A percentile compares a stretch with the other conserved stretches of the same genome.
Evolutionary conservation across 2,329 filamentous ascomycete genomes (phyloP).

Genomic region (Didymella pinodella): DNA sequence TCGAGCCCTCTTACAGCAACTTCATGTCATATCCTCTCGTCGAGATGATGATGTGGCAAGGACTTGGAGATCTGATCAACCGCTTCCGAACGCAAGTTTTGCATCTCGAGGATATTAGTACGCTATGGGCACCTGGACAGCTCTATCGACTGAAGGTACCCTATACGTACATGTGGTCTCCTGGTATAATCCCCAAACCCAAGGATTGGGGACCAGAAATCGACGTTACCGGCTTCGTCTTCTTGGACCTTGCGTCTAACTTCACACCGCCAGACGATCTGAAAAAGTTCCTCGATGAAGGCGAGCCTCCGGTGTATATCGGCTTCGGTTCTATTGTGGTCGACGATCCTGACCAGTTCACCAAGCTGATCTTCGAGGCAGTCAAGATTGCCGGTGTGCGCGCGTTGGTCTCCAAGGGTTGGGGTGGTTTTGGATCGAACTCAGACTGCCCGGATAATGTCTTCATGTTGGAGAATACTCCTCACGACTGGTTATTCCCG

Average conservation of each 20-base stretch:
- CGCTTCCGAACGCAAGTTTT: constrained; percentile 74
- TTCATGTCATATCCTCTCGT: constrained; percentile 83
- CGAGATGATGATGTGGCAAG: constrained; percentile 74
- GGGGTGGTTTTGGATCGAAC: constrained; percentile 73
- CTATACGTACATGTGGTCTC: constrained; percentile 73
- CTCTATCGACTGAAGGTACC: constrained; percentile 77
- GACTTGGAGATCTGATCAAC: constrained; percentile 78
- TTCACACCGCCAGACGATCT: constrained; percentile 67
- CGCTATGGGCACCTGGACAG: constrained; percentile 77
- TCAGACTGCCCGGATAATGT: constrained; percentile 63
- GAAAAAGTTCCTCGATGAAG: constrained; percentile 46
- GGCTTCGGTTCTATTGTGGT: constrained; percentile 81
- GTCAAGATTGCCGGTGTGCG: constrained; percentile 71
- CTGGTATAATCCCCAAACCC: constrained; percentile 71
- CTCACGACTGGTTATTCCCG: constrained; percentile 80
- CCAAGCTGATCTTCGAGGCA: constrained; percentile 74
- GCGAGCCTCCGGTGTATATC: constrained; percentile 72
- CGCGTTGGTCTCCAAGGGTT: constrained; percentile 77
- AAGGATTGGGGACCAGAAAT: constrained; percentile 73
- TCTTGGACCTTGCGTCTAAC: constrained; percentile 71
- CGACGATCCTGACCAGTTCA: constrained; percentile 73
- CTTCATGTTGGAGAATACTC: constrained; percentile 76
- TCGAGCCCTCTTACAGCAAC: constrained; percentile 77
- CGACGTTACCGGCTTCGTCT: constrained; percentile 80
- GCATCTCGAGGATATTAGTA: constrained; percentile 75